Evolutionary conservation across 768 basidiomycete genomes (phyloP).

Genomic region (Glaciozyma antarctica): DNA sequence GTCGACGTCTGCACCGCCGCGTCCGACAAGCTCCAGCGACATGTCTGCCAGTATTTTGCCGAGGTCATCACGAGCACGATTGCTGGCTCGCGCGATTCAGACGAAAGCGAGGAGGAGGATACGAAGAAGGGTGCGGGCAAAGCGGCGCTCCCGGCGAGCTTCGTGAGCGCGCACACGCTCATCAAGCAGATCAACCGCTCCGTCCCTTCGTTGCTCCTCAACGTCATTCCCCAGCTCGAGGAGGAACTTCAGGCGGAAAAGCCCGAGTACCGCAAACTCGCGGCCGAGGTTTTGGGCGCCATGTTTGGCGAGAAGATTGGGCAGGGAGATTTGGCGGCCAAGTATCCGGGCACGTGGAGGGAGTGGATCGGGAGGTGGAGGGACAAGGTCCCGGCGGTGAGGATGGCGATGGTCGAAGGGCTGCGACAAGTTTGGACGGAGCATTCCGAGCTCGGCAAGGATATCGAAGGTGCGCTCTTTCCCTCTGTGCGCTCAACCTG

Average conservation of each 20-base stretch:
- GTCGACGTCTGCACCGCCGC: constrained; percentile 75
- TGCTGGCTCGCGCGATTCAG: constrained; percentile 34
- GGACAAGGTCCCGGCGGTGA: constrained; percentile 62
- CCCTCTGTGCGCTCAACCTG: not conserved
- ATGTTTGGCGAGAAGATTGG: constrained; percentile 66
- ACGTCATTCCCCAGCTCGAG: constrained; percentile 86
- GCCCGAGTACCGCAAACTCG: constrained; percentile 54
- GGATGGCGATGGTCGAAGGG: constrained; percentile 69
- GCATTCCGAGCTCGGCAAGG: constrained; percentile 57
- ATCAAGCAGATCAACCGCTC: constrained; percentile 70
- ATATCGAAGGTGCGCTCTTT: constrained; percentile 58
- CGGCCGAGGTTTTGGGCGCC: constrained; percentile 75
- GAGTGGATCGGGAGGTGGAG: constrained; percentile 69
- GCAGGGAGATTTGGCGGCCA: constrained; percentile 55
- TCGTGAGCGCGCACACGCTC: constrained; percentile 69
- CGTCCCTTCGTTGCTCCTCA: constrained; percentile 71
- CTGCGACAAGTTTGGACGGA: constrained; percentile 53
- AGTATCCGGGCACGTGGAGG: constrained; percentile 76
- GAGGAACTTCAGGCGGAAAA: constrained; percentile 74
- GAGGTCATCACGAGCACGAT: constrained; percentile 61
- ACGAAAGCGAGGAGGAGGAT: constrained; percentile 36
- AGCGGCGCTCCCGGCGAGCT: constrained; percentile 31
- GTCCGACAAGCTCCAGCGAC: constrained; percentile 74
- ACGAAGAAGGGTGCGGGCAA: not conserved
- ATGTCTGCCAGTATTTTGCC: constrained; percentile 82